Base-by-base conservation (phyloP, 2,329 filamentous ascomycete species). In the Xylariaceae sp. region DNA sequence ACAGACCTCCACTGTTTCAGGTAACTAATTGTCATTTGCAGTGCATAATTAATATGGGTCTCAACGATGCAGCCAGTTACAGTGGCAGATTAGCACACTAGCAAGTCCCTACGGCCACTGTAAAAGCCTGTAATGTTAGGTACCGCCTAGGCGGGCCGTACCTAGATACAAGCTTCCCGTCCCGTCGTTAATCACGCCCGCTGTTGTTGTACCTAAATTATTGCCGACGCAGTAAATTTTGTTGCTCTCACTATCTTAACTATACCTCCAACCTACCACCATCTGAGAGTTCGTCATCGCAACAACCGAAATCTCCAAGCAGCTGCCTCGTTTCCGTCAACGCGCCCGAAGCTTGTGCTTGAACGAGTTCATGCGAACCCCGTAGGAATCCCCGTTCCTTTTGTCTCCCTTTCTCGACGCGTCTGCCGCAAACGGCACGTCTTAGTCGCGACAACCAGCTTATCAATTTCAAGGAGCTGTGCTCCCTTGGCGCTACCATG, bases 401-500 rank as follows among this genome's bases (percentile, higher is more conserved):
- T 41, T 45, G 32, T 50, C 26, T 44, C 30, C 34, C 39, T 12
- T 51, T 47, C 40, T 31, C 50, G n/a, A 40, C 48, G 37, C 29
- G 43, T 35, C 30, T 27, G 30, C 46, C 29, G 27, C 6, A 32
- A 35, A 35, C 45, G 35, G 40, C 37, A 50, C 50, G 34, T 55
- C 35, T 49, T 46, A 31, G 42, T 54, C 51, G 47, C 47, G 29
- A 27, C 53, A 54, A 47, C 37, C 39, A 35, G 19, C 19, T 19
- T 42, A 47, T 50, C 52, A 42, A 42, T 54, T 48, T 53, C 35
- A 6, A 54, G 54, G 50, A 60, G 56, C 58, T 42, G 9, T 39
- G 41, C 39, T 57, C 51, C 55, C 53, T 55, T 51, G 34, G 55
- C 56, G 46, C 45, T 47, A 51, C 49, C 55, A 70, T 69, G 67